These are phyloP conservation scores for Chaetomium tenue DNA, from an alignment of 495 filamentous ascomycete genomes.

Conservation along the genomic window DNA sequence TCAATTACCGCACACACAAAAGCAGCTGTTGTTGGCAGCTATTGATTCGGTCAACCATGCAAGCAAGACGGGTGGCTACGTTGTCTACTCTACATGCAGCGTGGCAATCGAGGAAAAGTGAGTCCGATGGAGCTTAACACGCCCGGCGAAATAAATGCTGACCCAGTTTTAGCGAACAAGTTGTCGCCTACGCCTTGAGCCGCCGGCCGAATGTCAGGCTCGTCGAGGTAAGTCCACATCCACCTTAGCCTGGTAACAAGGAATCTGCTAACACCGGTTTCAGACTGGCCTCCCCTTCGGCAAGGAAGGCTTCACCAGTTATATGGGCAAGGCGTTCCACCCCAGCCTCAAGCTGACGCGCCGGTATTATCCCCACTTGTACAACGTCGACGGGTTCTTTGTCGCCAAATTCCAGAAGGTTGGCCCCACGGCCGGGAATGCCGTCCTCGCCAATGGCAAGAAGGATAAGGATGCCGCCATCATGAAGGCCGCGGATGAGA, in stretches of 20 bases:
- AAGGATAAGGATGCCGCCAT: conserved; percentile 37
- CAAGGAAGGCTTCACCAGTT: conserved; percentile 82
- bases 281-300: conserved; percentile 86
- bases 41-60: conserved; percentile 80
- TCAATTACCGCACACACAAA: conserved; percentile 88
- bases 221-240: conserved; percentile 54
- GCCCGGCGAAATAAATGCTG: conserved; percentile 42
- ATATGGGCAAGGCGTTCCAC: conserved; percentile 86
- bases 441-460: conserved; percentile 42
- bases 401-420: conserved; percentile 96
- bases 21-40: conserved; percentile 85
- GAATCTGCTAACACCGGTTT: conserved; percentile 15
- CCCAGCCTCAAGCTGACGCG: conserved; percentile 79
- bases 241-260: neutral
- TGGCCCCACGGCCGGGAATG: conserved; percentile 64
- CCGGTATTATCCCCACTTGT: conserved; percentile 89
- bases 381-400: conserved; percentile 98
- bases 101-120: conserved; percentile 39
- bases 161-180: conserved; percentile 80
- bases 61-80: conserved; percentile 79
- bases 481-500: conserved; percentile 33
- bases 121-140: conserved; percentile 3
- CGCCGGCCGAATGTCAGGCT: conserved; percentile 91
- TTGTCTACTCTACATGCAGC: conserved; percentile 87
- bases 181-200: conserved; percentile 87